Evolutionary conservation across 1,284 basidiomycete species (phyloP).

Genomic region (Trichosporon ovoides): DNA sequence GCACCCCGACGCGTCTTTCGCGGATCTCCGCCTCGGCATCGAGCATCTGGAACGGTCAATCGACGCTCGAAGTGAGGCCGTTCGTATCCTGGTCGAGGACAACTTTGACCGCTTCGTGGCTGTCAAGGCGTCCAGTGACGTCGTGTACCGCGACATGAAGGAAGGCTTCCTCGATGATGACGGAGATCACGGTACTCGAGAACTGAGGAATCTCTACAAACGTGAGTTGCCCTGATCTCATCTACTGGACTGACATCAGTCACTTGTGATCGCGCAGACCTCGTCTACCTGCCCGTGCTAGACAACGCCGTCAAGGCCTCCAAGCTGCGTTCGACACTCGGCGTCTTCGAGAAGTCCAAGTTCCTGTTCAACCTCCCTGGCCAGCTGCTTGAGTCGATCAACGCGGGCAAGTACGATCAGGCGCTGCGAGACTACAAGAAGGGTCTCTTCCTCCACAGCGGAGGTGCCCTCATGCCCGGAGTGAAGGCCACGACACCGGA

Average conservation of each 20-base stretch:
- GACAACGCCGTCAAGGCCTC: conserved; percentile 94
- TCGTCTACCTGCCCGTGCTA: conserved; percentile 91
- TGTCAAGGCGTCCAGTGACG: conserved; percentile 93
- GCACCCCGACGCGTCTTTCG: conserved; percentile 93
- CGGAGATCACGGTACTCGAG: conserved; percentile 76
- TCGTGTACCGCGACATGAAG: conserved; percentile 87
- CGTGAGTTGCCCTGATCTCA: conserved; percentile 53
- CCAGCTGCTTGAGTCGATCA: conserved; percentile 81
- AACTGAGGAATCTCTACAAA: conserved; percentile 76
- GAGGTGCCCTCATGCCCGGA: conserved; percentile 67
- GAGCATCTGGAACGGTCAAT: conserved; percentile 66
- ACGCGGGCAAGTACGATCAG: conserved; percentile 73
- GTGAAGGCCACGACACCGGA: conserved; percentile 54
- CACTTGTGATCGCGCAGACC: conserved; percentile 82
- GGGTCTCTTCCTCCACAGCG: conserved; percentile 82
- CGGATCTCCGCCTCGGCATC: conserved; percentile 76
- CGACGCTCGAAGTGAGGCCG: conserved; percentile 83
- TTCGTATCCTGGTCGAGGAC: conserved; percentile 90
- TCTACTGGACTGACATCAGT: conserved; percentile 16
- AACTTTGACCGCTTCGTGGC: conserved; percentile 98
- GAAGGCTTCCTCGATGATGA: conserved; percentile 72
- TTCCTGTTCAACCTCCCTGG: conserved; percentile 98
- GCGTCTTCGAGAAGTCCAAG: conserved; percentile 92
- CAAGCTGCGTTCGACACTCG: conserved; percentile 84
- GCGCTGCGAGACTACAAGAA: conserved; percentile 97